phyloP scores from a whole-genome alignment of 768 basidiomycete genomes.

The Coprinellus micaceus region DNA sequence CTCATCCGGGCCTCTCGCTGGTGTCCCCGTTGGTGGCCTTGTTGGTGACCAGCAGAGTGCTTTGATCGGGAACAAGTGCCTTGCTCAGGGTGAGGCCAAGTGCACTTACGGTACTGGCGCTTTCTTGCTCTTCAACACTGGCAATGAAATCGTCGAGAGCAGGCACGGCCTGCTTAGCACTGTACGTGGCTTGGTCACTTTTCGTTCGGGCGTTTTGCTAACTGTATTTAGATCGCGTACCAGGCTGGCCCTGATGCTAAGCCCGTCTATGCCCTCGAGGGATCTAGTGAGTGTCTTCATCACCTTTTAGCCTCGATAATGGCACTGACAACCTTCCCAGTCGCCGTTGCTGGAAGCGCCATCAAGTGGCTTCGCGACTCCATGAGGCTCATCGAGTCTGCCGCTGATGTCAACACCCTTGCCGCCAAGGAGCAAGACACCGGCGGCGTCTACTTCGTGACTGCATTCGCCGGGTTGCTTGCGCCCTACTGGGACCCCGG shows the following conservation, averaged over 20 bases:
- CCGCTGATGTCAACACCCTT: slow-evolving; percentile 80
- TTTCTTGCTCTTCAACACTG: slow-evolving; percentile 94
- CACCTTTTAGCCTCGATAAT: not conserved
- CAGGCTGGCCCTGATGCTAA: slow-evolving; percentile 75
- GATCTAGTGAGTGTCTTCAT: slow-evolving; percentile 63
- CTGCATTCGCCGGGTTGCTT: slow-evolving; percentile 91
- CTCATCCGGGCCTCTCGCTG: slow-evolving; percentile 59
- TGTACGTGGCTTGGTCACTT: slow-evolving; percentile 38
- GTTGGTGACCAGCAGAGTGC: slow-evolving; percentile 99
- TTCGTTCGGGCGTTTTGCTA: slow-evolving; percentile 2
- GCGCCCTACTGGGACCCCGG: slow-evolving; percentile 98
- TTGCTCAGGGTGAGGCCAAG: slow-evolving; percentile 89
- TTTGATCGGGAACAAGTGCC: slow-evolving; percentile 92
- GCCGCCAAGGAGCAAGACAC: slow-evolving; percentile 73
- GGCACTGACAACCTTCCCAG: slow-evolving; percentile 29
- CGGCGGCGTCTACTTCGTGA: slow-evolving; percentile 94
- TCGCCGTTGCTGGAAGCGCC: slow-evolving; percentile 92
- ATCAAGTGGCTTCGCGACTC: slow-evolving; percentile 97
- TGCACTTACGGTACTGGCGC: slow-evolving; percentile 98
- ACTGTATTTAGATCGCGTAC: slow-evolving; percentile 67
- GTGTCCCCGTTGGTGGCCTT: slow-evolving; percentile 85
- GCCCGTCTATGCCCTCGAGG: slow-evolving; percentile 92
- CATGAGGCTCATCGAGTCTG: slow-evolving; percentile 75
- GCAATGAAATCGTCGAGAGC: slow-evolving; percentile 80
- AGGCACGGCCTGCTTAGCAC: slow-evolving; percentile 87